These are phyloP conservation scores for Spongiforma sp. DNA, from an alignment of 1,284 basidiomycete species.

Conservation along the genomic window DNA sequence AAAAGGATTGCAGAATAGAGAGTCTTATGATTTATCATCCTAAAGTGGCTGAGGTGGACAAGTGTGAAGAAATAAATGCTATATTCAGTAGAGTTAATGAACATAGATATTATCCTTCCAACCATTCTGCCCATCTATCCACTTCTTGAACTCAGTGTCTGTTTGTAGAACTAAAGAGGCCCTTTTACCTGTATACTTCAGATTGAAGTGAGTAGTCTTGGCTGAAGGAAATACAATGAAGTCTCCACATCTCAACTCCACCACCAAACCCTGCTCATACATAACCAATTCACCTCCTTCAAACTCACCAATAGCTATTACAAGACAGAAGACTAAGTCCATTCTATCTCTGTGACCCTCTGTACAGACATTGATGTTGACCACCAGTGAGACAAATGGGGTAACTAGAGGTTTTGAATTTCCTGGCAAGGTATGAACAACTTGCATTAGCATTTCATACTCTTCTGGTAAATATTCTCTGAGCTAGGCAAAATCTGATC, in stretches of 20 bases:
- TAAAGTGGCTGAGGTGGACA: no score
- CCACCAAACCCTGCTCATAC: neutral
- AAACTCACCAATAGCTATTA: neutral
- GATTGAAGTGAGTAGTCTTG: no score
- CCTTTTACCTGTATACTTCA: no score
- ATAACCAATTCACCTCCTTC: neutral
- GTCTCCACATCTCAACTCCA: no score
- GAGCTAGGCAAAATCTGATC: neutral
- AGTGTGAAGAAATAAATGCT: no score
- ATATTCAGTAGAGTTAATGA: no score
- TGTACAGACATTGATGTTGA: neutral
- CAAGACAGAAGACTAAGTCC: neutral
- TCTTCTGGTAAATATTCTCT: neutral
- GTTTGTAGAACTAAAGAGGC: no score
- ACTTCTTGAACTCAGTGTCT: no score
- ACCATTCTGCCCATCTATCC: no score
- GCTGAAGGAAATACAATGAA: no score
- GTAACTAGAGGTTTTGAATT: neutral
- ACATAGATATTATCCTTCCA: no score
- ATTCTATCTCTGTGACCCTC: neutral
- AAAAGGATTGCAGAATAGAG: conserved; percentile 95
- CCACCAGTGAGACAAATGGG: neutral
- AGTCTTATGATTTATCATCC: no score
- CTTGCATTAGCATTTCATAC: neutral
- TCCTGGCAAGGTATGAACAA: neutral